Base-by-base conservation (phyloP, 1,284 basidiomycete species). In the Boletus mariae region DNA sequence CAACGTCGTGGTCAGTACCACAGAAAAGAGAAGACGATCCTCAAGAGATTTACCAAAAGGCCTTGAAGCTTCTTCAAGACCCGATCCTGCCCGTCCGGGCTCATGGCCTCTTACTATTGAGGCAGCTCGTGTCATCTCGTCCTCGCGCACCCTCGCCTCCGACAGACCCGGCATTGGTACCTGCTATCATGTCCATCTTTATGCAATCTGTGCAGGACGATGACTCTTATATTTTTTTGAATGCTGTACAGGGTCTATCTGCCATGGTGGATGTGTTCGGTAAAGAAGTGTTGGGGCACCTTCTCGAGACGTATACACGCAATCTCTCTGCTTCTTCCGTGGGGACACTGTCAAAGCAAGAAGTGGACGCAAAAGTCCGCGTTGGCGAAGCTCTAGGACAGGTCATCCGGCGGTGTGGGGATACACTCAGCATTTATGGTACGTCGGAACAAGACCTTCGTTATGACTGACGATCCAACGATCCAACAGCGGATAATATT, bases 71-170 rank as follows among this genome's bases (percentile, higher is more conserved):
- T 23, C 75, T 98, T 4, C 90, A 95, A 69, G 96, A 99, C 70
- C 89, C 92, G 0, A 85, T 96, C 41, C 77, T 98, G 10, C 96
- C 96, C n/a, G 92, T 99, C 17, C 87, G 95, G 44, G 95, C 93
- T 0, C 94, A 98, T 68, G 96, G 96, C 1, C 76, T 97, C 3
- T 75, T 92, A 32, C 76, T 94, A 23, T 78, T 97, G n/a, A 84
- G 88, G 45, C 80, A 90, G 60, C 80, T 95, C 26, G 83, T 92
- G 15, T 73, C 78, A 5, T 72, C 74, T n/a, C 58, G 56, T 53
- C 47, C 57, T 46, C 57, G 48, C 41, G 26, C 31, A 56, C 61
- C 53, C 26, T 11, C 44, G 8, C 43, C 53, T 49, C 51, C 62
- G 31, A 64, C 70, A 52, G 62, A 72, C 37, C 61, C 79, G 11